Evolutionary conservation across 1,284 basidiomycete species (phyloP), one percentile per base, ranked within the genome.

Genomic region (Xerocomus nothofagi): DNA sequence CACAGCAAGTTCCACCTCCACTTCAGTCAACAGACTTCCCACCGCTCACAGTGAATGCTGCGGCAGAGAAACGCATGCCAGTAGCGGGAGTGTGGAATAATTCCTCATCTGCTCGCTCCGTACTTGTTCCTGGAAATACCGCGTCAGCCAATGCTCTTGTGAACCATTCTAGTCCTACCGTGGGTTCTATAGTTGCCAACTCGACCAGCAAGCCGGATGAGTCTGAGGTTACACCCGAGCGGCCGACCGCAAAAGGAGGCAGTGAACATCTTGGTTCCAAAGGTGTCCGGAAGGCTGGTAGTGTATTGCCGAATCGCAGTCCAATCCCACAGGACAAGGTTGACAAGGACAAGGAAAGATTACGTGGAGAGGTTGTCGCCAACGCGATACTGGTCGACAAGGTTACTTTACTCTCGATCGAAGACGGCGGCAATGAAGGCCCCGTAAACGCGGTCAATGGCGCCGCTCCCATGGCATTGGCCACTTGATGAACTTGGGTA

Each of bases 21-120:
- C 72, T 81, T 32, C 83, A 85, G 44, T 67, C 83, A 7, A 81
- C 73, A 0, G 87, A 90, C 66, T 90, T 90, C 60, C 87, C 87
- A 6, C 87, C 86, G 6, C 69, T 89, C 29, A 78, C 80, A 8
- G 62, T 67, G 34, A 57, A 70, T 17, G 60, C 61, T n/a, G 60
- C 59, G 17, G 61, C 70, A 18, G 80, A 83, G 63, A 82, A 77
- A 58, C 73, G 78, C 24, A 57, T 68, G 12, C 78, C 80, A 1
- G 76, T 75, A 4, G 72, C 74, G 27, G 84, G 85, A 27, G 86
- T 82, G 23, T 88, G 86, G 86, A 80, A 77, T n/a, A 84, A 81
- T 54, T 65, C 77, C n/a, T 71, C 76, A 18, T 71, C 73, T 26
- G 71, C 72, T 26, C 75, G 81, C 11, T 75, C 81, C n/a, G 73